phyloP scores from a whole-genome alignment of 768 basidiomycete species.

The Lactifluus hygrophoroides region DNA sequence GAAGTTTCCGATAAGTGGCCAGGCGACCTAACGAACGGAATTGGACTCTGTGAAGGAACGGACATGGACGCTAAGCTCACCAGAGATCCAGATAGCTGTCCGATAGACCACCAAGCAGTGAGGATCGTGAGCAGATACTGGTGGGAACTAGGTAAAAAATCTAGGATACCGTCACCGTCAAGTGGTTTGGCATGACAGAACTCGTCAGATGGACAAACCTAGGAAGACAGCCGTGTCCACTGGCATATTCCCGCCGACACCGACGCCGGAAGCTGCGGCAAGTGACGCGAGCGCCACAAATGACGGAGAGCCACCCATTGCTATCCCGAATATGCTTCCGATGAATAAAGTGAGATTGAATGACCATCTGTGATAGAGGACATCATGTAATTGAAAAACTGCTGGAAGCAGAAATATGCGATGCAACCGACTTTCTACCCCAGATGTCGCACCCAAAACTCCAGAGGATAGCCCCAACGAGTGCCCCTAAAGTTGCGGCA shows the following conservation, averaged over 20 bases:
- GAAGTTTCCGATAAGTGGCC: slow-evolving; percentile 50
- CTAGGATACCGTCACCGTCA: slow-evolving; percentile 24
- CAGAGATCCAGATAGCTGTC: slow-evolving; percentile 43
- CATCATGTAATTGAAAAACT: too few species aligned
- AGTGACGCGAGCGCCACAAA: slow-evolving; percentile 43
- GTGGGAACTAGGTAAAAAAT: slow-evolving; percentile 43
- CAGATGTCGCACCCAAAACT: slow-evolving; percentile 43
- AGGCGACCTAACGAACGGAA: slow-evolving; percentile 36
- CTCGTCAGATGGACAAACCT: slow-evolving; percentile 25
- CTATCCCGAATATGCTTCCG: slow-evolving; percentile 44
- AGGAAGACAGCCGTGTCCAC: slow-evolving; percentile 47
- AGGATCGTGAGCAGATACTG: slow-evolving; percentile 52
- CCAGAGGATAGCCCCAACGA: slow-evolving; percentile 44
- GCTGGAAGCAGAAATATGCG: neutral
- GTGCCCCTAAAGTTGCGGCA: slow-evolving; percentile 44
- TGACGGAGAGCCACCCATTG: slow-evolving; percentile 38
- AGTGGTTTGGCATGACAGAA: neutral
- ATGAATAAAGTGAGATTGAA: slow-evolving; percentile 51
- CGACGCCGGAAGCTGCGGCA: slow-evolving; percentile 37
- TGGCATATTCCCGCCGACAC: slow-evolving; percentile 51
- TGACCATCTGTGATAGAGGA: slow-evolving; percentile 31
- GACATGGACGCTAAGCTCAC: slow-evolving; percentile 23
- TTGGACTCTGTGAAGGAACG: too few species aligned
- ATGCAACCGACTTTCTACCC: slow-evolving; percentile 34
- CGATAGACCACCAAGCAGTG: slow-evolving; percentile 52